These are phyloP conservation scores for Cryphonectria parasitica DNA, from an alignment of 2,329 filamentous ascomycete genomes.

Conservation along the genomic window DNA sequence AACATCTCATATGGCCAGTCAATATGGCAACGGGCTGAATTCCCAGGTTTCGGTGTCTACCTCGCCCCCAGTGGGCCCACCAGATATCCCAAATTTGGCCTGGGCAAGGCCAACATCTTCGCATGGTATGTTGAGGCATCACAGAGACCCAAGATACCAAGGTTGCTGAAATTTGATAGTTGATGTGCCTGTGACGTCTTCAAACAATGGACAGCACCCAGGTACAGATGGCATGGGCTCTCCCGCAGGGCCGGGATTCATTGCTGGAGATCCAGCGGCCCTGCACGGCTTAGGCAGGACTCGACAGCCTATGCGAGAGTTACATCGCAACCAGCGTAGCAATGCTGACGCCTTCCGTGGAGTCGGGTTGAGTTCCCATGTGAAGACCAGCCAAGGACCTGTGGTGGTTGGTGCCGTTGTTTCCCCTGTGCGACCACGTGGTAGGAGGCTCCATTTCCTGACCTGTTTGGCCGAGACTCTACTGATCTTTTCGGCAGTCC, in stretches of 20 bases:
- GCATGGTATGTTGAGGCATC: constrained; percentile 30
- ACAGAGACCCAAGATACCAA: neutral
- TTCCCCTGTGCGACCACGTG: constrained; percentile 19
- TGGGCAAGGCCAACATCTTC: constrained; percentile 26
- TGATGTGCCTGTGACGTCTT: constrained; percentile 40
- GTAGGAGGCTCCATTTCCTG: constrained; percentile 1
- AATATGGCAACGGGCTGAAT: constrained; percentile 8
- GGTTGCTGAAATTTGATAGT: constrained; percentile 29
- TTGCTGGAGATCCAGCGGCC: constrained; percentile 35
- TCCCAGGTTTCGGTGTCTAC: neutral
- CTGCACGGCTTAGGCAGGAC: constrained; percentile 18
- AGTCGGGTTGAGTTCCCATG: constrained; percentile 27
- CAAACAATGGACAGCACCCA: constrained; percentile 38
- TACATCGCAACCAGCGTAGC: constrained; percentile 18
- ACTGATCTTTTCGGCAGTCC: constrained; percentile 17
- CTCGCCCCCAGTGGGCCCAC: constrained; percentile 16
- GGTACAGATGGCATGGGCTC: constrained; percentile 33
- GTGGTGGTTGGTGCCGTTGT: constrained; percentile 8
- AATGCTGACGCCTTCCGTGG: constrained; percentile 18
- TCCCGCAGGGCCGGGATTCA: constrained; percentile 38
- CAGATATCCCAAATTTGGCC: constrained; percentile 2
- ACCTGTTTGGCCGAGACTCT: too few relatives aligned
- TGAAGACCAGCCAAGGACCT: constrained; percentile 26
- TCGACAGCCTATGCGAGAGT: constrained; percentile 16
- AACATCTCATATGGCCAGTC: constrained; percentile 12